Base-by-base conservation (phyloP, 352 stramenopile species). In the Elongisporangium prolatum region DNA sequence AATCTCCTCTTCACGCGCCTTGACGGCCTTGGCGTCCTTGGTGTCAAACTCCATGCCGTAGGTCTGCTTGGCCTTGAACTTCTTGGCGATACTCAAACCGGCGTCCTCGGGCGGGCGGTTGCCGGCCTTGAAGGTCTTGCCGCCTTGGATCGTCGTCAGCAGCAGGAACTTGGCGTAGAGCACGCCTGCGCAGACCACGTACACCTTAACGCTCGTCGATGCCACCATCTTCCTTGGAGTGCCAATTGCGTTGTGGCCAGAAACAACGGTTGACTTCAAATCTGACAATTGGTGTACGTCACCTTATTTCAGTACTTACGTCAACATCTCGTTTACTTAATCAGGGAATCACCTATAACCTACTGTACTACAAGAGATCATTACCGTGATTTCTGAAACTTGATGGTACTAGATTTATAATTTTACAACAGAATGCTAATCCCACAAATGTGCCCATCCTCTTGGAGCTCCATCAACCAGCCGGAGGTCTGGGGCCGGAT, bases 141-240 rank as follows among this genome's bases (percentile, higher is more conserved):
- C 54, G 22, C 68, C 65, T 52, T 83, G 70, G 52, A 77, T 75
- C 50, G 55, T 63, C 11, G 63, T 70, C 16, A 57, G 50, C 28
- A 61, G 6, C 60, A 77, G 50, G 58, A 77, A 74, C 68, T 82
- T 82, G 69, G 75, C 50, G 50, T 68, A 75, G 10, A 82, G 65
- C 47, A 79, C 59, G 44, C 67, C 71, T 9, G 57, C 61, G 59
- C 68, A 76, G 1, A 58, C 70, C 10, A 76, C 59, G 64, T 73
- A 75, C 17, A 72, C 54, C 40, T 68, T 65, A 24, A 72, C 61
- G 62, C 72, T 75, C 2, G 11, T 16, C 11, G 57, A 40, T 2
- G 66, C 57, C 57, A 71, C 69, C 24, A 60, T 61, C 40, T 50
- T 13, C 13, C 18, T 14, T 24, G 13, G 40, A 13, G 34, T 17